phyloP scores from a whole-genome alignment of 805 yeast genomes.

The Ogataea saltuana region DNA sequence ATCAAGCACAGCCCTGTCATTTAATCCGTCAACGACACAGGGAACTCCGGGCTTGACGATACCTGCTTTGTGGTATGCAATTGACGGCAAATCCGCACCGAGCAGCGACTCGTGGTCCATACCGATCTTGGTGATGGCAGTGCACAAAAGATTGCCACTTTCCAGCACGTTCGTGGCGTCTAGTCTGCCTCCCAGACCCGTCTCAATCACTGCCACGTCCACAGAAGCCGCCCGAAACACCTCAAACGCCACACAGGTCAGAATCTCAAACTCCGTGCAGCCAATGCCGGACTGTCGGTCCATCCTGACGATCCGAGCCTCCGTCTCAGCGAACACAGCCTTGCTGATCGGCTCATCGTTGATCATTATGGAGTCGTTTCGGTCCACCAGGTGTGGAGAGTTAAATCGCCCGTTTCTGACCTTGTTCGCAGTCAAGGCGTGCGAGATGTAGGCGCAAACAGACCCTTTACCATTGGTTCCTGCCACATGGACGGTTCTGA shows the following conservation, averaged over 20 bases:
- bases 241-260: constrained; percentile 83
- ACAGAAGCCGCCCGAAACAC: constrained; percentile 62
- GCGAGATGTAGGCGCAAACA: constrained; percentile 76
- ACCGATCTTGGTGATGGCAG: constrained; percentile 84
- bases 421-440: constrained; percentile 52
- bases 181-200: constrained; percentile 86
- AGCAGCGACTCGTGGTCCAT: constrained; percentile 79
- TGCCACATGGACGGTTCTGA: constrained; percentile 82
- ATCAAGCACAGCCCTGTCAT: constrained; percentile 49
- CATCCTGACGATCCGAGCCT: constrained; percentile 41
- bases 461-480: constrained; percentile 99
- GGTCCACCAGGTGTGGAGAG: constrained; percentile 77
- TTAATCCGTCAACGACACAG: constrained; percentile 72
- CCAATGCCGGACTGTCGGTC: constrained; percentile 46
- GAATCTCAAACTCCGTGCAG: constrained; percentile 85
- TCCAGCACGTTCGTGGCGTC: constrained; percentile 84
- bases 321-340: constrained; percentile 46
- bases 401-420: constrained; percentile 76
- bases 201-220: constrained; percentile 84
- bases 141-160: constrained; percentile 45
- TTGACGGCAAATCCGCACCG: constrained; percentile 63
- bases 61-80: constrained; percentile 85
- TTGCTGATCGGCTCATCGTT: constrained; percentile 56
- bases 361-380: constrained; percentile 75
- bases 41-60: constrained; percentile 65